These are phyloP conservation scores for Gossypium lobatum DNA, from an alignment of 441 rosid genomes.

Conservation along the genomic window DNA sequence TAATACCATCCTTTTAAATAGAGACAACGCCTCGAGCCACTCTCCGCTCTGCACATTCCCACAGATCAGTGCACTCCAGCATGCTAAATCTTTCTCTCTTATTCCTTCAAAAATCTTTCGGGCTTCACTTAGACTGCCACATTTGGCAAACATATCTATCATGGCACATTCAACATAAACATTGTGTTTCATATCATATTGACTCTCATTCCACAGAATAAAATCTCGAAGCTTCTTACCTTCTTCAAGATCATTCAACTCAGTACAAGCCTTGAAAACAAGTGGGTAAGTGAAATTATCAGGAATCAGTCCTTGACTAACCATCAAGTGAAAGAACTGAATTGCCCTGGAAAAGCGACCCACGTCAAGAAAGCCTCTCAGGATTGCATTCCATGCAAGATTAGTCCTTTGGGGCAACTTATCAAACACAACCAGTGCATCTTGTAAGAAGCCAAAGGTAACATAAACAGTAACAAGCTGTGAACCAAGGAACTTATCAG, in stretches of 20 bases:
- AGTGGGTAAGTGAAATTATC: conserved; percentile 33
- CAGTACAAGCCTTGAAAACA: conserved; percentile 33
- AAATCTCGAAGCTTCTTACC: conserved; percentile 24
- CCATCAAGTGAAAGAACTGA: conserved; percentile 25
- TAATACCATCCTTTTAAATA: conserved; percentile 26
- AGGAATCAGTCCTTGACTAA: conserved; percentile 21
- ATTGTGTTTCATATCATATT: conserved; percentile 12
- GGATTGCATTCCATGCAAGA: conserved; percentile 32
- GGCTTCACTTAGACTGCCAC: conserved; percentile 29
- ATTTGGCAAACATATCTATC: conserved; percentile 35
- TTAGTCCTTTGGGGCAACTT: conserved; percentile 25
- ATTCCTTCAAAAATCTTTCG: conserved; percentile 22
- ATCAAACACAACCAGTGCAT: conserved; percentile 26
- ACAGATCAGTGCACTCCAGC: conserved; percentile 32
- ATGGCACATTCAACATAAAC: conserved; percentile 27
- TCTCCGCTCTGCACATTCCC: conserved; percentile 23
- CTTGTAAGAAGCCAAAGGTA: conserved; percentile 18
- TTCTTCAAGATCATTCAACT: conserved; percentile 21
- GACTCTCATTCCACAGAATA: conserved; percentile 13
- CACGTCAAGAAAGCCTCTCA: conserved; percentile 23
- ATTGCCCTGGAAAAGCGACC: conserved; percentile 21
- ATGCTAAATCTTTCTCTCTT: conserved; percentile 26
- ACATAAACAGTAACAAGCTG: conserved; percentile 30
- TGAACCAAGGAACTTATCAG: conserved; percentile 22
- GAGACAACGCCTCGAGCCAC: conserved; percentile 19